Percentiles rank a stretch among this genome's conserved stretches.
Conservation (phyloP, 345 rosid species). For the Passiflora organensis region DNA sequence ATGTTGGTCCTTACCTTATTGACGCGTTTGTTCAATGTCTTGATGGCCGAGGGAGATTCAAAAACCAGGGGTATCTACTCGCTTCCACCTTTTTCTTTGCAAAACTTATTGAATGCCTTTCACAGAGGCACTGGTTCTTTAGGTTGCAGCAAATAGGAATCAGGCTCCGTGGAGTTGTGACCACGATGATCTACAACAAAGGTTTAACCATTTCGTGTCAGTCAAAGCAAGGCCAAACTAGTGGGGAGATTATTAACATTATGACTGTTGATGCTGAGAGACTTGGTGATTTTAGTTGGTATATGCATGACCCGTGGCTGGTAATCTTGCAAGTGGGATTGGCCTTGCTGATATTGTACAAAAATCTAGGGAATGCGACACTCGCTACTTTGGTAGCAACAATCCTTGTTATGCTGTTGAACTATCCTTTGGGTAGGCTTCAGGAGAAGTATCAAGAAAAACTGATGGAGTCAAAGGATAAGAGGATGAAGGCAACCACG, state of each 20-base stretch:
- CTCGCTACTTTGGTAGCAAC: conserved; percentile 19
- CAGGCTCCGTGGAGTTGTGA: conserved; percentile 15
- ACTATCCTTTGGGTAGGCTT: conserved; percentile 24
- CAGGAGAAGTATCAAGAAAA: conserved; percentile 24
- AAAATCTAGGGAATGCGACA: conserved; percentile 24
- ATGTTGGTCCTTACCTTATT: conserved; percentile 36
- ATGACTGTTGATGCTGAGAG: conserved; percentile 35
- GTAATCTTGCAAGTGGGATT: conserved; percentile 24
- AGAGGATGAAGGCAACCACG: conserved; percentile 30
- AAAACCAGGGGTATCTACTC: conserved; percentile 26
- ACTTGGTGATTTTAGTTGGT: conserved; percentile 25
- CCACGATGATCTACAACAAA: conserved; percentile 22
- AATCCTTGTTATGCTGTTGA: conserved; percentile 19
- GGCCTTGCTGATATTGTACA: conserved; percentile 24
- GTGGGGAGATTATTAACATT: conserved; percentile 33
- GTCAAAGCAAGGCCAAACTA: conserved; percentile 26
- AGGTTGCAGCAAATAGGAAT: conserved; percentile 25
- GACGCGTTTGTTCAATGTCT: conserved; percentile 33
- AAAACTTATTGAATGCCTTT: conserved; percentile 29
- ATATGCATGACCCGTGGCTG: conserved; percentile 30
- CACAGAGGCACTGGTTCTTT: conserved; percentile 25
- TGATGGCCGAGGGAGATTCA: conserved; percentile 13
- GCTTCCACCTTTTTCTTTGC: conserved; percentile 24
- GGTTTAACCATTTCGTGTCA: conserved; percentile 23
- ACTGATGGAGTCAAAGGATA: conserved; percentile 31